Evolutionary conservation across 345 rosid species (phyloP), one percentile per base, ranked within the genome.

Genomic region (Lepidium didymum): DNA sequence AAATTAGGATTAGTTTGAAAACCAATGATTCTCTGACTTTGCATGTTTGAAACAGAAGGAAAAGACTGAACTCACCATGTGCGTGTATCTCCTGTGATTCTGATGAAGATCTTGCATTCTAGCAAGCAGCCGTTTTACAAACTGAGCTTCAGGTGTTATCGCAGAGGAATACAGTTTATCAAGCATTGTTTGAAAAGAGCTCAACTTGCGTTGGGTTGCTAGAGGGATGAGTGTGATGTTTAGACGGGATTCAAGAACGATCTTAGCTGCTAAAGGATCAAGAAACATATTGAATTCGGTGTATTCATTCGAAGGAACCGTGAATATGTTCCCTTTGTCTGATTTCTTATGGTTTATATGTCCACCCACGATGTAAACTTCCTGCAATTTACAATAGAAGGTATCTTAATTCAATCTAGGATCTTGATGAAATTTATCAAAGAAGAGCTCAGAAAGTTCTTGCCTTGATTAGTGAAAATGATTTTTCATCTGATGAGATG

Each of bases 261-360:
- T 75, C 65, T 88, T 87, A 31, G 94, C 94, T 19, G 97, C 94
- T 36, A 81, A 77, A 8, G 98, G 96, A 67, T 93, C 98, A 5
- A 93, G 90, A 81, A 82, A 88, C 83, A 93, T 85, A 53, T 88
- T 93, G 85, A 88, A 80, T 69, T 93, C 98, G 33, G 96, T 74
- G 52, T 85, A 72, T 47, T 70, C 67, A 56, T 88, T 87, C 2
- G 81, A 70, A 75, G 84, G 80, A 46, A 77, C 37, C 1, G 78
- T 78, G 52, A 88, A 80, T 46, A 84, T 63, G 74, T 88, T 86
- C 43, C 97, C 97, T 46, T 73, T 58, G 42, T 85, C 90, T 67
- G 36, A 49, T 6, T 49, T 36, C 34, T 68, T 18, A 5, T 8
- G 58, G 56, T 61, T 80, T 36, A 90, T 73, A 70, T 90, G 96